phyloP scores from a whole-genome alignment of 345 rosid species.

The Hibiscus mutabilis region DNA sequence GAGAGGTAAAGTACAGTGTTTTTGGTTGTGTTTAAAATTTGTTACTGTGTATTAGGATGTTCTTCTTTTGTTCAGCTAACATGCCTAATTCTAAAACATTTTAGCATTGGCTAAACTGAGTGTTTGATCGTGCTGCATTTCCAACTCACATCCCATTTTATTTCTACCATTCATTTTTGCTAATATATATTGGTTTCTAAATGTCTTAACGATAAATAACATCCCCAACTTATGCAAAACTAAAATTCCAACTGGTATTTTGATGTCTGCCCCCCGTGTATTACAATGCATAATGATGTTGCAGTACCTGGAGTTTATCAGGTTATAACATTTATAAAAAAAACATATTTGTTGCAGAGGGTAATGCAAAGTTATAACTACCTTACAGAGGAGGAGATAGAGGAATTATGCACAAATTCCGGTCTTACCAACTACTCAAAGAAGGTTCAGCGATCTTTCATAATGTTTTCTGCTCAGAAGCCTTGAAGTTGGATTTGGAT shows the following conservation, averaged over 20 bases:
- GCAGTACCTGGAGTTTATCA: no score
- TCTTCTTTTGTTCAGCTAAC: background rate
- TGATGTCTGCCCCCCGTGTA: no score
- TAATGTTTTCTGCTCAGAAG: conserved; percentile 89
- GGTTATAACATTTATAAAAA: no score
- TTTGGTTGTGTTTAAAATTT: background rate
- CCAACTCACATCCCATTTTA: background rate
- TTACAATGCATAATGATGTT: no score
- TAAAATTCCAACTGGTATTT: no score
- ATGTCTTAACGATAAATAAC: background rate
- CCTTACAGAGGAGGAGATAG: conserved; percentile 66
- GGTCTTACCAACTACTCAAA: conserved; percentile 70
- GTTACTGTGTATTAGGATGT: background rate
- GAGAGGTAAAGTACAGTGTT: conserved; percentile 51
- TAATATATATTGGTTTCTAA: background rate
- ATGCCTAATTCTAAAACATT: no score
- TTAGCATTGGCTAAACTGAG: no score
- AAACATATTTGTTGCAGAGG: conserved; percentile 58
- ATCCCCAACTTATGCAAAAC: background rate
- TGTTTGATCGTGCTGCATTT: background rate
- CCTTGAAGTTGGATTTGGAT: conserved; percentile 38
- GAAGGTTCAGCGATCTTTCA: conserved; percentile 60
- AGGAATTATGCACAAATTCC: conserved; percentile 71
- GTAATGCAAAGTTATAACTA: conserved; percentile 40
- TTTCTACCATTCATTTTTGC: background rate